These are phyloP conservation scores for Paramarasmius palmivorus DNA, from an alignment of 1,284 basidiomycete genomes.

Conservation along the genomic window DNA sequence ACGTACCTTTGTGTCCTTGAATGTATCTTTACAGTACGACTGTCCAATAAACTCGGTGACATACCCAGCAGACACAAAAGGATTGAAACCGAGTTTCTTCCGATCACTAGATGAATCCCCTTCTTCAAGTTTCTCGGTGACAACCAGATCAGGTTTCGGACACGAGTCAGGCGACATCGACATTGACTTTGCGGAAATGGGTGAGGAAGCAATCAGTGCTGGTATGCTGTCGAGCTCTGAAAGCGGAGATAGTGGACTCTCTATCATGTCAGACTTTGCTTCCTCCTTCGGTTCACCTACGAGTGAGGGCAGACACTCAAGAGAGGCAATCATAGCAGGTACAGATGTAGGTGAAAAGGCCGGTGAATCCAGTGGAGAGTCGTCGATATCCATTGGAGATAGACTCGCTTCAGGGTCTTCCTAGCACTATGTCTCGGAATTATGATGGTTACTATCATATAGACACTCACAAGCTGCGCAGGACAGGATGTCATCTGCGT, in stretches of 20 bases:
- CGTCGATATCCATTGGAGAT: constrained; percentile 60
- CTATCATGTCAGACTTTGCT: constrained; percentile 17
- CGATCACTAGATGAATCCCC: neutral
- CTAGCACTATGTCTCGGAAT: constrained; percentile 1
- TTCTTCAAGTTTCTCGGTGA: constrained; percentile 15
- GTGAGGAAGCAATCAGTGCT: too few relatives aligned
- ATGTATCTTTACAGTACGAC: constrained; percentile 5
- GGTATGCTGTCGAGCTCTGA: neutral
- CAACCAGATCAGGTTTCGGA: neutral
- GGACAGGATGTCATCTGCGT: too few relatives aligned
- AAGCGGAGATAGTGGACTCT: too few relatives aligned
- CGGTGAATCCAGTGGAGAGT: constrained; percentile 28
- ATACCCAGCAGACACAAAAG: constrained; percentile 56
- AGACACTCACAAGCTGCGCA: neutral
- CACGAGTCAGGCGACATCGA: neutral
- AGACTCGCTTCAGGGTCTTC: constrained; percentile 39
- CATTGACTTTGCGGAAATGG: too few relatives aligned
- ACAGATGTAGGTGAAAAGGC: constrained; percentile 2
- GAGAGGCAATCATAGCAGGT: neutral
- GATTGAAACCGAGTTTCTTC: constrained; percentile 27
- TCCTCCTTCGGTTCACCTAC: neutral
- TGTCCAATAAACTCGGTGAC: constrained; percentile 43
- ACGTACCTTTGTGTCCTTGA: constrained; percentile 18
- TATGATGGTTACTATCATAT: neutral
- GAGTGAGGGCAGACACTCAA: neutral